Base-by-base conservation (phyloP, 306 rosid species). In the Begonia fuchsioides region DNA sequence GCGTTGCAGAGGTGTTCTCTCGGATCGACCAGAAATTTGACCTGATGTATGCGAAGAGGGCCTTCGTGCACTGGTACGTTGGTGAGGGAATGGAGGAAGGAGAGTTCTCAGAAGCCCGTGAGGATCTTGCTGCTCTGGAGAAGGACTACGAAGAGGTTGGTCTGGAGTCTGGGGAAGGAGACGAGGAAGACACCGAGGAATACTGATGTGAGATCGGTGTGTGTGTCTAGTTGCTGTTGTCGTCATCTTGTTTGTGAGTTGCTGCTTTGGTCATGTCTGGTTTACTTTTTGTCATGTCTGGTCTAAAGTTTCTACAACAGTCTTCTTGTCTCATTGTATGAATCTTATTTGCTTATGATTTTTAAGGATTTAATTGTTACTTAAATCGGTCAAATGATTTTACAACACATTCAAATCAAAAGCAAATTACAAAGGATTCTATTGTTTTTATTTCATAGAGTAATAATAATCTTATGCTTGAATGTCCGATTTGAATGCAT, bases 1-100 rank as follows among this genome's bases (percentile, higher is more conserved):
- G 93, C 44, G 93, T 82, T 11, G 87, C 87, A 3, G 87, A 82
- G 53, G 93, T 78, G 60, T 82, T 82, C 77, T 78, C 84, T 0
- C 81, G 84, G 47, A 82, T 82, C 39, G 93, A 82, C 60, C 87
- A 78, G 75, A 82, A 82, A 54, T 79, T 82, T 11, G 93, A 82
- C 46, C 87, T 82, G 18, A 82, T 82, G 87, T 82, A 82, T 56
- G 77, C 93, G 10, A 78, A 82, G 81, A 74, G 93, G 50, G 93
- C 93, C 3, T 82, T 82, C 8, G 84, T 82, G 43, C 93, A 82
- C 76, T 82, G 84, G 87, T 82, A 82, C n/a, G 87, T 82, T 12
- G 93, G 87, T 35, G 84, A 82, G 81, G 87, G 93, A 9, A 79
- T 82, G 93, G 93, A 82, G 67, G 93, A 78, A 58, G 93, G 93